Evolutionary conservation across 2,329 filamentous ascomycete genomes (phyloP).

Genomic region (Aureobasidium sp.): DNA sequence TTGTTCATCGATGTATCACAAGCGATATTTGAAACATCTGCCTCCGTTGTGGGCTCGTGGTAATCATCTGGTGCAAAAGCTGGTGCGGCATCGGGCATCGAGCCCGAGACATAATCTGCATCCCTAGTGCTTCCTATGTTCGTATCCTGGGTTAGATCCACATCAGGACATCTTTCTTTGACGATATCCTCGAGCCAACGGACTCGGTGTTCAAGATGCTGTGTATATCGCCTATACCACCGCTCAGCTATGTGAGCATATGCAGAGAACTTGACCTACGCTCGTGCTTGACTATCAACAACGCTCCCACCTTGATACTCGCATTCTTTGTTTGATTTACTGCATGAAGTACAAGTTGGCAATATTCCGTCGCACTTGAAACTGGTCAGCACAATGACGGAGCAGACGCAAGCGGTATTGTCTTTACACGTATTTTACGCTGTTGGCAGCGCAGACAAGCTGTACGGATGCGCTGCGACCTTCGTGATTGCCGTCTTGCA

Average conservation of each 20-base stretch:
- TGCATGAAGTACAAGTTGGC: neutral
- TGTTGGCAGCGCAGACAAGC: conserved; percentile 1
- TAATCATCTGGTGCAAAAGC: neutral
- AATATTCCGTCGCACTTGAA: neutral
- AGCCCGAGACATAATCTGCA: neutral
- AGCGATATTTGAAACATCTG: neutral
- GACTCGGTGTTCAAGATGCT: neutral
- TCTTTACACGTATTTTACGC: neutral
- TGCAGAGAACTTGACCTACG: neutral
- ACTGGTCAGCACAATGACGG: neutral
- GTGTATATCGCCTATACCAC: neutral
- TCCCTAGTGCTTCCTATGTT: neutral
- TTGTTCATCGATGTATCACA: neutral
- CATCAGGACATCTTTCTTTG: neutral
- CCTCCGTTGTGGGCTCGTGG: neutral
- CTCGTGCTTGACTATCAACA: neutral
- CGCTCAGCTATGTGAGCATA: neutral
- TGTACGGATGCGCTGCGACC: neutral
- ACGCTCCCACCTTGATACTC: neutral
- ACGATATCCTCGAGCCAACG: neutral
- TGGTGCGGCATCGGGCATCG: neutral
- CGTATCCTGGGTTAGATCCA: neutral
- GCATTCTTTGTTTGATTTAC: neutral
- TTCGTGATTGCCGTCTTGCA: neutral
- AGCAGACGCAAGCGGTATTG: neutral